phyloP scores from a whole-genome alignment of 148 eudicot genomes.

The Beta vulgaris region DNA sequence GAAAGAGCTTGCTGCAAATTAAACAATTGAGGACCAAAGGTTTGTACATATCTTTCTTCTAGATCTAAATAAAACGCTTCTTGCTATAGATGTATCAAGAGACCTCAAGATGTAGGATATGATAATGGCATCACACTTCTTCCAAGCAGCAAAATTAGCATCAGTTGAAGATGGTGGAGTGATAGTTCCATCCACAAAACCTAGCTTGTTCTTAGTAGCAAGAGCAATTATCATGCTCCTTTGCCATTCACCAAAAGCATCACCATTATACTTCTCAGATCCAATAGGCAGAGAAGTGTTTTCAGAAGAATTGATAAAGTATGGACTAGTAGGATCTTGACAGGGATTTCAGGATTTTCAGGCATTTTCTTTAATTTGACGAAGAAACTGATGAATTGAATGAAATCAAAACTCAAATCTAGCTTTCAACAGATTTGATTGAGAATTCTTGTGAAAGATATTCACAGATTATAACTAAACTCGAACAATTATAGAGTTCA shows the following conservation, averaged over 20 bases:
- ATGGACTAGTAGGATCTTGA: not conserved
- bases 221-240: not conserved
- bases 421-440: too few relatives aligned
- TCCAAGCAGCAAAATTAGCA: not conserved
- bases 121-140: not conserved
- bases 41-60: not conserved
- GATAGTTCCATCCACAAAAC: not conserved
- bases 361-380: too few relatives aligned
- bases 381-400: too few relatives aligned
- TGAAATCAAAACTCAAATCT: too few relatives aligned
- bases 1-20: not conserved
- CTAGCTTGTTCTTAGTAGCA: not conserved
- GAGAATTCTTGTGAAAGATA: too few relatives aligned
- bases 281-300: not conserved
- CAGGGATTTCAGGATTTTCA: too few relatives aligned
- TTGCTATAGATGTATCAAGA: not conserved
- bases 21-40: not conserved
- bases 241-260: not conserved
- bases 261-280: not conserved
- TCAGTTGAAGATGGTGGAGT: not conserved
- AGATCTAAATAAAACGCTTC: not conserved
- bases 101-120: not conserved
- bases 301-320: not conserved
- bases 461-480: too few relatives aligned
- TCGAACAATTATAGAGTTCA: too few relatives aligned